A percentile compares a stretch with the other conserved stretches of the same genome.
phyloP scores from a whole-genome alignment of 73 alveolate genomes.

The Loxodes magnus region DNA sequence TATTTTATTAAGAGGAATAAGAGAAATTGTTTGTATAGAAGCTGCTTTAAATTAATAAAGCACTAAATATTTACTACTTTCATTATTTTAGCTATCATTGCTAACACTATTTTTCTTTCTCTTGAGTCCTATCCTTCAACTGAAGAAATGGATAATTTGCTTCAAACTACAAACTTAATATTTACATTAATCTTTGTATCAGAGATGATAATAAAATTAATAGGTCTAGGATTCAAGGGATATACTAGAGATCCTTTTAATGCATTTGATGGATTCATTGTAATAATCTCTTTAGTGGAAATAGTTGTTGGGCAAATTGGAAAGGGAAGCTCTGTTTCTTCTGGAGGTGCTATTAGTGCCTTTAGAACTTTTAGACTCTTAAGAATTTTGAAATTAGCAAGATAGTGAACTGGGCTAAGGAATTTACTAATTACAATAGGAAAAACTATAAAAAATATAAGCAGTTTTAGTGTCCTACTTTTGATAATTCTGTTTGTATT shows the following conservation, averaged over 20 bases:
- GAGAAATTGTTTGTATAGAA: no score
- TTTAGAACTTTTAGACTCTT: conserved; percentile 52
- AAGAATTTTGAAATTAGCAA: conserved; percentile 33
- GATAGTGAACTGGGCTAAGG: conserved; percentile 30
- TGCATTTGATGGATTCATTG: conserved; percentile 18
- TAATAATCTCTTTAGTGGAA: conserved; percentile 12
- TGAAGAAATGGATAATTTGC: conserved; percentile 37
- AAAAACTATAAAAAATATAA: conserved; percentile 16
- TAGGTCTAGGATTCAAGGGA: conserved; percentile 25
- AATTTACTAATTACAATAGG: conserved; percentile 14
- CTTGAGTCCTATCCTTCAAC: conserved; percentile 67
- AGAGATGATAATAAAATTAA: conserved; percentile 31
- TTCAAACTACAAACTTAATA: no score
- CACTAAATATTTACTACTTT: neutral
- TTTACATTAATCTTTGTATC: conserved; percentile 18
- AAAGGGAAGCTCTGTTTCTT: neutral
- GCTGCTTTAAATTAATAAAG: no score
- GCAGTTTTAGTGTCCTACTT: conserved; percentile 64
- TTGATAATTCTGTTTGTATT: conserved; percentile 78
- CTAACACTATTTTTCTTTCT: conserved; percentile 76
- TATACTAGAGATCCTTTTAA: conserved; percentile 22
- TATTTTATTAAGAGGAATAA: no score
- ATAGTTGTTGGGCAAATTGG: conserved; percentile 11
- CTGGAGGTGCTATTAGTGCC: conserved; percentile 24
- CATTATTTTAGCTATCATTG: conserved; percentile 59